Conservation (phyloP, 2,329 filamentous ascomycete species). For the Plectosphaerella cucumerina region DNA sequence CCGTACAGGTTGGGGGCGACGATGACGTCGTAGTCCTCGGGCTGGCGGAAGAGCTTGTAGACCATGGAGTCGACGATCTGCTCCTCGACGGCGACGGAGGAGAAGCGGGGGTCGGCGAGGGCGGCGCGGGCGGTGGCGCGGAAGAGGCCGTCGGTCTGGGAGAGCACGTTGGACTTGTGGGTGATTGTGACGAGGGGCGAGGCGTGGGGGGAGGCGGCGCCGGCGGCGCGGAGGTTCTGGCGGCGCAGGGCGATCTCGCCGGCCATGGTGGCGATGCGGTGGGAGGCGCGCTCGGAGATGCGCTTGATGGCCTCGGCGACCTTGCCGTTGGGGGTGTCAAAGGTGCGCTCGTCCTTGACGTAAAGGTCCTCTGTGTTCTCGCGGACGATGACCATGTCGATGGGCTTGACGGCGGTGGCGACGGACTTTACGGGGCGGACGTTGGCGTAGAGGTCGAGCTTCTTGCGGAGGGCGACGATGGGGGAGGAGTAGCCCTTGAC, state of each 20-base stretch:
- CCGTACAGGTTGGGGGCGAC: constrained; percentile 97
- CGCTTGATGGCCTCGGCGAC: constrained; percentile 97
- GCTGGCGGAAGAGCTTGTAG: constrained; percentile 98
- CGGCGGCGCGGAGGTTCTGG: constrained; percentile 69
- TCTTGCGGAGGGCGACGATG: constrained; percentile 94
- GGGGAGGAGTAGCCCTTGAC: constrained; percentile 95
- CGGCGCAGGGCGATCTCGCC: constrained; percentile 89
- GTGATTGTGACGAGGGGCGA: constrained; percentile 86
- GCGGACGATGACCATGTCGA: constrained; percentile 96
- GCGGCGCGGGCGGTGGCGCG: constrained; percentile 72
- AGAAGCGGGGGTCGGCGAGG: constrained; percentile 63
- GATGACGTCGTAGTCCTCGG: constrained; percentile 92
- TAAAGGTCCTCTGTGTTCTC: constrained; percentile 99
- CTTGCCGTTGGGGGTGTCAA: constrained; percentile 66
- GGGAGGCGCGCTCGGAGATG: constrained; percentile 81
- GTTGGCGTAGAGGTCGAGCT: constrained; percentile 93
- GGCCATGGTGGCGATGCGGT: constrained; percentile 86
- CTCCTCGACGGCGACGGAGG: constrained; percentile 71
- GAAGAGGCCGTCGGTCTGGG: constrained; percentile 95
- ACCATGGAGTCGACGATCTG: constrained; percentile 99
- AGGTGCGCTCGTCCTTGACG: constrained; percentile 93
- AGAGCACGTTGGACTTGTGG: constrained; percentile 96
- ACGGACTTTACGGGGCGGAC: constrained; percentile 92
- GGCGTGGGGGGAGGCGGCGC: constrained; percentile 56
- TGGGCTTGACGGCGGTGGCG: constrained; percentile 58